A percentile compares a stretch with the other conserved stretches of the same genome.
These are phyloP conservation scores for Grosmannia penicillata DNA, from an alignment of 2,329 filamentous ascomycete genomes.

Conservation along the genomic window DNA sequence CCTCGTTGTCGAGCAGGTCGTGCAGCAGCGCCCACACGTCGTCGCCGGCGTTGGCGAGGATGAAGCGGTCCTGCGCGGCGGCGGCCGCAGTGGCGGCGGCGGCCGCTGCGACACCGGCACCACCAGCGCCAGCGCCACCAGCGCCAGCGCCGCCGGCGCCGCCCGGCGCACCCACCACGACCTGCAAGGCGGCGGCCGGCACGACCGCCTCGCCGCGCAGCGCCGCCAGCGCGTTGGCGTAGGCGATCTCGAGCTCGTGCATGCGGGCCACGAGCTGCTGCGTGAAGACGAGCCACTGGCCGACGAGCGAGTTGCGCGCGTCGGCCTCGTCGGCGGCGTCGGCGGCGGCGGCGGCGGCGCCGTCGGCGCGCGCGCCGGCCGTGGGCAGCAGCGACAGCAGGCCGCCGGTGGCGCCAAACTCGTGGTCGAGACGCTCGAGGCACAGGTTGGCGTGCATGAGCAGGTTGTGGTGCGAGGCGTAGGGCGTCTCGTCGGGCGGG, in stretches of 20 bases:
- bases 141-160: too few relatives aligned
- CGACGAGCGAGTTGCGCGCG: slow-evolving; percentile 36
- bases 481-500: slow-evolving; percentile 16
- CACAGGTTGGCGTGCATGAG: slow-evolving; percentile 44
- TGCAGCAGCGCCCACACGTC: slow-evolving; percentile 33
- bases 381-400: slow-evolving; percentile 38
- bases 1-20: slow-evolving; percentile 26
- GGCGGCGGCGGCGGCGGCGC: slow-evolving; percentile 16
- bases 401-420: slow-evolving; percentile 39
- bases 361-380: not conserved
- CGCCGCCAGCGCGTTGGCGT: slow-evolving; percentile 34
- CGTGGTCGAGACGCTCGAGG: slow-evolving; percentile 44
- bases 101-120: not conserved
- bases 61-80: slow-evolving; percentile 37
- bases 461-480: slow-evolving; percentile 31
- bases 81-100: not conserved
- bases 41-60: slow-evolving; percentile 39
- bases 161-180: not conserved
- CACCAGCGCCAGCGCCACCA: not conserved
- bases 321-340: slow-evolving; percentile 13
- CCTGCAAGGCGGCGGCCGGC: not conserved
- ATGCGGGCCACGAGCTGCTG: slow-evolving; percentile 38
- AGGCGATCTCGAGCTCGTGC: slow-evolving; percentile 40
- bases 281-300: slow-evolving; percentile 40
- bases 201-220: slow-evolving; percentile 22